Base-by-base conservation (phyloP, 345 rosid genomes). In the Conringia planisiliqua region DNA sequence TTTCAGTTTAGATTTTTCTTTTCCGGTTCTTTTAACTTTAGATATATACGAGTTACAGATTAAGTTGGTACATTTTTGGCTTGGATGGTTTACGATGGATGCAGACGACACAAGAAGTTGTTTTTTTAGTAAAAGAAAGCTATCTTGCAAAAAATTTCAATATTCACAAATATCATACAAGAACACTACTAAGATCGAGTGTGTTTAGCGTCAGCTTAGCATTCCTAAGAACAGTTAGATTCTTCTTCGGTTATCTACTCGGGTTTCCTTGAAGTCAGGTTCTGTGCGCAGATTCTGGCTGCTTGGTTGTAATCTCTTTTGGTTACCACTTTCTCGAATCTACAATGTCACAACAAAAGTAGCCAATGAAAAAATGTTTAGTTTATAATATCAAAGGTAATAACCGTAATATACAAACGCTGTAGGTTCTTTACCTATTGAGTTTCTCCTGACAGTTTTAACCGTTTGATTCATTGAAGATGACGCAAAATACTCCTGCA, bases 391-490 rank as follows among this genome's bases (percentile, higher is more conserved):
- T 10, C 3, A 27, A 27, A 27, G 4, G 30, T 27, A 27, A n/a
- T n/a, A n/a, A n/a, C n/a, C n/a, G n/a, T n/a, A n/a, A 6, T 11
- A n/a, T n/a, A 6, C 57, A 51, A 22, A 51, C 55, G 3, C 2
- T 0, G 26, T 55, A 70, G 51, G 17, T 32, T 70, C 51, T 42
- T 83, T 79, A 90, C 97, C 95, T 86, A 57, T 86, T 68, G 62
- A 95, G 98, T 81, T 90, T 95, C 55, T 90, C 74, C 96, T 74
- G 6, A 92, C 29, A 58, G n/a, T 26, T n/a, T n/a, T 17, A 47
- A 18, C 97, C 0, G 96, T 90, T 74, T 82, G 87, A 78, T 95
- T 92, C 99, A 92, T 95, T 18, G 96, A 95, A 11, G 80, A 80
- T 3, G 88, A 87, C 24, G 83, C 77, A 73, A 95, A 92, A 72